Evolutionary conservation across 2,329 filamentous ascomycete species (phyloP), one percentile per base, ranked within the genome.

Genomic region (Aurifilum marmelostoma): DNA sequence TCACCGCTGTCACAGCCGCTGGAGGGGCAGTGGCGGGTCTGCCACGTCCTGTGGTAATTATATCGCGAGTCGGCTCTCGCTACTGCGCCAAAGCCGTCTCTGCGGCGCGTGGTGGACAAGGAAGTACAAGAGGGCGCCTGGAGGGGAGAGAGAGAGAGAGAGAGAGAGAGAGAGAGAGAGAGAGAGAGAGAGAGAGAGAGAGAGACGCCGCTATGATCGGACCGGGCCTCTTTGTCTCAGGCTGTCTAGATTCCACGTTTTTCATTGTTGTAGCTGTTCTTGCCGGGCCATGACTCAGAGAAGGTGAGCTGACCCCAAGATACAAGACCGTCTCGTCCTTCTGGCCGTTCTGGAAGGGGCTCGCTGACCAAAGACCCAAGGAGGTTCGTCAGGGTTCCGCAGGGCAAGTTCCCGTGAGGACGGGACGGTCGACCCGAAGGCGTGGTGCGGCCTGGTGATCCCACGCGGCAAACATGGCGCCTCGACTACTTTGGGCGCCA

Each of bases 161-260:
- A 18, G 37, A 39, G 18, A 27, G 34, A 34, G 34, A 4, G 4
- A 34, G 34, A 34, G 29, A 18, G 37, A 39, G 18, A 27, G 34
- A 34, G 34, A 4, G 4, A 34, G 34, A 34, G 29, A 18, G 37
- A 39, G 34, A 34, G 34, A 4, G 4, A 34, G 34, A 34, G 29
- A 18, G 37, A 39, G 18, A 27, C 2, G 37, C 34, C 34, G n/a
- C n/a, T 62, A 6, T 24, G n/a, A 18, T 21, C 62, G 43, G 43
- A 63, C 43, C 62, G 62, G 16, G 27, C 62, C 62, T 52, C 43
- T 34, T 24, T 63, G 62, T 63, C 43, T 63, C 43, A 63, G 43
- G 16, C 43, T 27, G 24, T 24, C 32, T n/a, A n/a, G 9, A n/a
- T 60, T 21, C 18, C 52, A 29, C 12, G 52, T 29, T 29, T 12